Base-by-base conservation (phyloP, 306 rosid species). In the Cucurbita maxima region DNA sequence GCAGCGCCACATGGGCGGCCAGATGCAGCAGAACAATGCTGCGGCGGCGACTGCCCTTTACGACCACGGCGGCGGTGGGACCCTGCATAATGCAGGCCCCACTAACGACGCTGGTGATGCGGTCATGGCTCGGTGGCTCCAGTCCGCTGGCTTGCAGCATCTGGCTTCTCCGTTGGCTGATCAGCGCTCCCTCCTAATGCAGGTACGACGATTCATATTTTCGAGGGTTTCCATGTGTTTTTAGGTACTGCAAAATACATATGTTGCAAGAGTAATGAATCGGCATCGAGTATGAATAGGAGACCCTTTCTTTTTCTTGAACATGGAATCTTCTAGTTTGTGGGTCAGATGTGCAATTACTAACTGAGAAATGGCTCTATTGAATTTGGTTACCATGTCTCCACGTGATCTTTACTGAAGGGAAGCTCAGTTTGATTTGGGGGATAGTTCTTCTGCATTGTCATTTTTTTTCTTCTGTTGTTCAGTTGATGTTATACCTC, bases 1-100 rank as follows among this genome's bases (percentile, higher is more conserved):
- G 58, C 98, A 90, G 96, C 98, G 98, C 97, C 98, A 86, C 92
- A 85, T 90, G 96, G 97, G 97, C 82, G 98, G 98, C 80, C 98
- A 93, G 96, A 81, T 90, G 98, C 98, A 90, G 88, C 98, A 93
- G 90, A 89, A 87, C 89, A 94, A 89, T 86, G 94, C 98, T 79
- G 96, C 96, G 61, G 84, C 87, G 76, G 97, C 94, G 25, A 83
- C 97, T 50, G 88, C 97, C 82, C 82, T 90, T 79, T 89, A 88
- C 80, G 94, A 93, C 77, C 89, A 87, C 54, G 81, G 86, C 56
- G 83, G 80, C 78, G 82, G 83, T 56, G 92, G 89, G 74, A 61
- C 91, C 22, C 85, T 91, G 80, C 91, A 84, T 84, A 82, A 79
- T 84, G 95, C 90, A 53, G 97, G 88, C 16, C 80, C 92, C 4